A percentile compares a stretch with the other conserved stretches of the same genome.
Conservation (phyloP, 2,329 filamentous ascomycete genomes). For the Didymella pinodella region DNA sequence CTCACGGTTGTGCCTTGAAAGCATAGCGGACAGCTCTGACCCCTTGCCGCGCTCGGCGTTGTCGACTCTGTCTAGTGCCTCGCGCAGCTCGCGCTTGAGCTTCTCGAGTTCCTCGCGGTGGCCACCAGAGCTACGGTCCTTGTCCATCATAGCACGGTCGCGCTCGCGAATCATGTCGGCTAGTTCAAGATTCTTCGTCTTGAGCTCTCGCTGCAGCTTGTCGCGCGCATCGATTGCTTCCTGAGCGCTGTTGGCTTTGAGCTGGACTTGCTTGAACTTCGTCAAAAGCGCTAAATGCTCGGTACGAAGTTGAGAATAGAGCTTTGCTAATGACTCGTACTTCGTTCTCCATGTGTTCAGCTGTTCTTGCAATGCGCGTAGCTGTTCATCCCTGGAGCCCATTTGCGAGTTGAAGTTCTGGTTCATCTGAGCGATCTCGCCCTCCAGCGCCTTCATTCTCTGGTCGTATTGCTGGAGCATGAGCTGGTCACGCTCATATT, state of each 20-base stretch:
- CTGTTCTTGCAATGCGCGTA: slow-evolving; percentile 90
- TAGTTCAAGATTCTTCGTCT: slow-evolving; percentile 98
- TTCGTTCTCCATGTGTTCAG: slow-evolving; percentile 98
- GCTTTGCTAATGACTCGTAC: slow-evolving; percentile 93
- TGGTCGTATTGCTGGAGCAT: slow-evolving; percentile 96
- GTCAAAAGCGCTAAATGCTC: slow-evolving; percentile 95
- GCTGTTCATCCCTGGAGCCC: slow-evolving; percentile 91
- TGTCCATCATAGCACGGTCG: slow-evolving; percentile 91
- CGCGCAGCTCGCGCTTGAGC: slow-evolving; percentile 87
- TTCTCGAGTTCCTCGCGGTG: slow-evolving; percentile 96
- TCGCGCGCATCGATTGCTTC: slow-evolving; percentile 95
- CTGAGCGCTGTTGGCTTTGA: slow-evolving; percentile 95
- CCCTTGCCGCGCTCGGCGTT: slow-evolving; percentile 93
- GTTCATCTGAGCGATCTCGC: slow-evolving; percentile 82
- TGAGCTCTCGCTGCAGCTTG: slow-evolving; percentile 95
- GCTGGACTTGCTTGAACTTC: slow-evolving; percentile 94
- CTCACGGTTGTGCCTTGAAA: slow-evolving; percentile 95
- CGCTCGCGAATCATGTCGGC: slow-evolving; percentile 98
- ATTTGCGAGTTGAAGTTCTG: slow-evolving; percentile 85
- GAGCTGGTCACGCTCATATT: slow-evolving; percentile 96
- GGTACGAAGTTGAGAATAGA: slow-evolving; percentile 94
- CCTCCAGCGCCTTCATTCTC: slow-evolving; percentile 90
- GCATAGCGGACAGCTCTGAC: slow-evolving; percentile 91
- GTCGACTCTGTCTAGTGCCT: slow-evolving; percentile 90
- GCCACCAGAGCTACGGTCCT: slow-evolving; percentile 83